Percentiles rank a stretch among this genome's conserved stretches.
Evolutionary conservation across 2,329 filamentous ascomycete genomes (phyloP).

Genomic region (Elsinoe arachidis): DNA sequence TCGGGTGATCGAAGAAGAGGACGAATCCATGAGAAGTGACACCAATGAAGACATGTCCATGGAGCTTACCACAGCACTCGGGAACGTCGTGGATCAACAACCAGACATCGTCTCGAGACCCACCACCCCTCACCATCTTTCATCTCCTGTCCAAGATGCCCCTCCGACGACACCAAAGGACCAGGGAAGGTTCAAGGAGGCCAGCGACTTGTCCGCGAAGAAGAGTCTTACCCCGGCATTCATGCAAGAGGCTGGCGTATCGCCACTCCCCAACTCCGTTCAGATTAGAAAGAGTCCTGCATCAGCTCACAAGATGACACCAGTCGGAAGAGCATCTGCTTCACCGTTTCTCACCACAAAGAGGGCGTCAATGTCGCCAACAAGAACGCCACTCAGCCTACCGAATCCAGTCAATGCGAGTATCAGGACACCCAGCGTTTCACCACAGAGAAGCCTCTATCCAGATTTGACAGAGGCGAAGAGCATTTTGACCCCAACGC

Average conservation of each 20-base stretch:
- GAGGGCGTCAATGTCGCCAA: conserved; percentile 18
- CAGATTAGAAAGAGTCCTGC: conserved; percentile 3
- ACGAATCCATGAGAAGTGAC: conserved; percentile 21
- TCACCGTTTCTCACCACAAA: neutral
- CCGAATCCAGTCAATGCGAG: neutral
- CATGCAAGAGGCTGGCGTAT: conserved; percentile 22
- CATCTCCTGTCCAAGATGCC: conserved; percentile 41
- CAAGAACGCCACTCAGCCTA: conserved; percentile 5
- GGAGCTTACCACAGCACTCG: conserved; percentile 43
- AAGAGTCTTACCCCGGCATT: conserved; percentile 28
- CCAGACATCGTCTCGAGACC: conserved; percentile 15
- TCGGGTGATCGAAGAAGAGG: conserved; percentile 20
- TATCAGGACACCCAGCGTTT: conserved; percentile 5
- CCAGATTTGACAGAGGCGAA: conserved; percentile 11
- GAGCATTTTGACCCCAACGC: conserved; percentile 12
- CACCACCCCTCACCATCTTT: conserved; percentile 28
- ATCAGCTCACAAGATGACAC: conserved; percentile 21
- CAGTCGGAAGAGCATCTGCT: conserved; percentile 10
- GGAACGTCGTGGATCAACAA: conserved; percentile 32
- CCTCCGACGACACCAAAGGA: conserved; percentile 48
- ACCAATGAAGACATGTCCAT: conserved; percentile 42
- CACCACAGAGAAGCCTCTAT: conserved; percentile 6
- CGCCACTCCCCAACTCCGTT: conserved; percentile 5
- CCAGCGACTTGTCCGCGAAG: conserved; percentile 33
- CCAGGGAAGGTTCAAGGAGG: conserved; percentile 48